Evolutionary conservation across 2,329 filamentous ascomycete genomes (phyloP).

Genomic region (Diaporthe citriasiana): DNA sequence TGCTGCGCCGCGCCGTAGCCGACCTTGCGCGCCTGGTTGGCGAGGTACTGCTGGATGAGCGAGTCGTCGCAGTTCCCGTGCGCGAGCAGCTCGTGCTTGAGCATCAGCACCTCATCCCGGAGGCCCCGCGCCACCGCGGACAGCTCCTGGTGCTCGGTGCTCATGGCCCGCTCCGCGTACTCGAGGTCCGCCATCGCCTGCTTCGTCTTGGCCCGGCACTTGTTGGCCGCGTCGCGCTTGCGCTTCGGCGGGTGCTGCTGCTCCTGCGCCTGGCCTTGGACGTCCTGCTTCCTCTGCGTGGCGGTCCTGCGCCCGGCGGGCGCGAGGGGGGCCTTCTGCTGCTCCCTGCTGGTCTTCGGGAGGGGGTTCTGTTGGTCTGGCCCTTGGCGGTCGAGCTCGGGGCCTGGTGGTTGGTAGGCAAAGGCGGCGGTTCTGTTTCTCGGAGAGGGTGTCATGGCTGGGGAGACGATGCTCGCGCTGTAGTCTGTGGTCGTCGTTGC

Average conservation of each 20-base stretch:
- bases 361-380: background rate
- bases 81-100: slow-evolving; percentile 50
- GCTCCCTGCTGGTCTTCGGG: background rate
- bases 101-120: slow-evolving; percentile 49
- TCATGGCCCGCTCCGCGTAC: slow-evolving; percentile 44
- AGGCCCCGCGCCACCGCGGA: slow-evolving; percentile 44
- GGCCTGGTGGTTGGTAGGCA: background rate
- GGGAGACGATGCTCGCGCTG: background rate
- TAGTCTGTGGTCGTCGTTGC: background rate
- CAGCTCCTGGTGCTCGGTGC: slow-evolving; percentile 44
- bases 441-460: background rate
- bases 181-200: slow-evolving; percentile 47
- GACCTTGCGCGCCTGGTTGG: slow-evolving; percentile 43
- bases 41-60: slow-evolving; percentile 49
- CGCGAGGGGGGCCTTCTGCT: background rate
- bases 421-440: too few relatives aligned
- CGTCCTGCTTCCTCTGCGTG: background rate
- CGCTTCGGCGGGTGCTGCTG: background rate
- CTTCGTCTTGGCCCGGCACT: slow-evolving; percentile 51
- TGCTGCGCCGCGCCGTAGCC: background rate
- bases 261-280: background rate
- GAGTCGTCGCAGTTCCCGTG: slow-evolving; percentile 49
- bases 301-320: background rate
- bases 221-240: slow-evolving; percentile 50
- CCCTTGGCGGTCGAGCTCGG: background rate